Evolutionary conservation across 805 yeast species (phyloP), one percentile per base, ranked within the genome.

Genomic region (Zygotorulaspora florentina): DNA sequence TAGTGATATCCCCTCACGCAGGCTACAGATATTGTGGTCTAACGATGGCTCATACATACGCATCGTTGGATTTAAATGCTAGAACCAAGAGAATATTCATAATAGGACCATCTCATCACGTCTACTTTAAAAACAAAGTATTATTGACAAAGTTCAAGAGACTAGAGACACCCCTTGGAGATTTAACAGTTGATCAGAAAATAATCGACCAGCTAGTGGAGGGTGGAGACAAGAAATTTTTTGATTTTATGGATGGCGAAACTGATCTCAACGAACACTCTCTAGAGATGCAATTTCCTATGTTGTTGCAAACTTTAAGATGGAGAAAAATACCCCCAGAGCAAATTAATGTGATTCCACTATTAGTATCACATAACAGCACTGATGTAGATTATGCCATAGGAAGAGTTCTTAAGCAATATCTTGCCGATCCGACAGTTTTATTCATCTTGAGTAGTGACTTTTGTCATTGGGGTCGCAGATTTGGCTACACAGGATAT

Each of bases 41-140:
- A 6, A 79, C 87, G 0, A 73, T 91, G 54, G 93, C 90, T 0
- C 81, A 85, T 59, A 78, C 96, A 0, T 91, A 86, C 57, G 74
- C 74, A 1, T 76, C 80, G 0, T 77, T 91, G 76, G 95, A 87
- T 57, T 63, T 80, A 15, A 35, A 20, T 13, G 16, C 35, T 6
- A 35, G 35, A 23, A 69, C 75, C 15, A 74, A 79, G 53, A 71
- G 91, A 15, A 77, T 93, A 1, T 86, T 93, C 54, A 70, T 93
- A 1, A 62, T 93, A 61, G 97, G 98, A 0, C 99, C 99, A 0
- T 85, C 96, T 0, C 99, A 93, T 62, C 95, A 87, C 64, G 83
- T 85, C 8, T 90, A 84, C 61, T 87, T 85, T 68, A 71, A 71
- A 46, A 82, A 83, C 23, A 71, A 73, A 23, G 85, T 78, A 1